Percentiles rank a stretch among this genome's conserved stretches.
Conservation (phyloP, 345 rosid genomes). For the Erucastrum elatum region DNA sequence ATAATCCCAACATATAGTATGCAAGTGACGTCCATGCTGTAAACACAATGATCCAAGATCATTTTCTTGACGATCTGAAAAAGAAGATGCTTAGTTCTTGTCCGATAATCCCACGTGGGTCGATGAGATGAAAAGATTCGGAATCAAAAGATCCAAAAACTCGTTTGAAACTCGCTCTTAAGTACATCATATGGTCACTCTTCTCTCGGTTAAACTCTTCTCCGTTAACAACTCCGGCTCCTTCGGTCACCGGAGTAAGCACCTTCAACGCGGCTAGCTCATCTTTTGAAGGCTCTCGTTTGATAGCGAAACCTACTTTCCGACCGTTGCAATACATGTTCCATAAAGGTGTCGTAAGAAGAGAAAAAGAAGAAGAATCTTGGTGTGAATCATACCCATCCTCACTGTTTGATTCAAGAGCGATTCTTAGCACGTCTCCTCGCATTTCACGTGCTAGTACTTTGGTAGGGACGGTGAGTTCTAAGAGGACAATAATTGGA, state of each 20-base stretch:
- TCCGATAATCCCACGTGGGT: slow-evolving; percentile 63
- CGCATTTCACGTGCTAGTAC: slow-evolving; percentile 65
- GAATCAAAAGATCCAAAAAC: slow-evolving; percentile 52
- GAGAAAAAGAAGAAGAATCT: slow-evolving; percentile 21
- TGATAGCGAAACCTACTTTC: slow-evolving; percentile 67
- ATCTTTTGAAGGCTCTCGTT: slow-evolving; percentile 47
- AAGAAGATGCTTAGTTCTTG: slow-evolving; percentile 78
- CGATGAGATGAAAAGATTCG: slow-evolving; percentile 72
- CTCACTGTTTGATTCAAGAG: slow-evolving; percentile 45
- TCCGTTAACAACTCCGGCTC: slow-evolving; percentile 62
- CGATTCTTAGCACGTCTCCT: slow-evolving; percentile 57
- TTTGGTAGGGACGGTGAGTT: slow-evolving; percentile 54
- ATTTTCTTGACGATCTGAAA: slow-evolving; percentile 39
- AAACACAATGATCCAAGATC: slow-evolving; percentile 7
- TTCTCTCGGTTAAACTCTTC: slow-evolving; percentile 35
- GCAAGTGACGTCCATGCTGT: slow-evolving; percentile 2
- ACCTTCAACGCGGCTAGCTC: slow-evolving; percentile 52
- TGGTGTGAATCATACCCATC: not conserved
- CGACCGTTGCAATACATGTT: slow-evolving; percentile 70
- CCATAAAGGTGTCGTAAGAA: slow-evolving; percentile 59
- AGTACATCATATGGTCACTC: slow-evolving; percentile 57
- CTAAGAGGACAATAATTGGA: slow-evolving; percentile 56
- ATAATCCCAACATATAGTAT: slow-evolving; percentile 4
- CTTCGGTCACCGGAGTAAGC: slow-evolving; percentile 54
- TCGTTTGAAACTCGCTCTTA: slow-evolving; percentile 60